A percentile compares a stretch with the other conserved stretches of the same genome.
These are phyloP conservation scores for Hibiscus syriacus DNA, from an alignment of 345 rosid genomes.

Conservation along the genomic window DNA sequence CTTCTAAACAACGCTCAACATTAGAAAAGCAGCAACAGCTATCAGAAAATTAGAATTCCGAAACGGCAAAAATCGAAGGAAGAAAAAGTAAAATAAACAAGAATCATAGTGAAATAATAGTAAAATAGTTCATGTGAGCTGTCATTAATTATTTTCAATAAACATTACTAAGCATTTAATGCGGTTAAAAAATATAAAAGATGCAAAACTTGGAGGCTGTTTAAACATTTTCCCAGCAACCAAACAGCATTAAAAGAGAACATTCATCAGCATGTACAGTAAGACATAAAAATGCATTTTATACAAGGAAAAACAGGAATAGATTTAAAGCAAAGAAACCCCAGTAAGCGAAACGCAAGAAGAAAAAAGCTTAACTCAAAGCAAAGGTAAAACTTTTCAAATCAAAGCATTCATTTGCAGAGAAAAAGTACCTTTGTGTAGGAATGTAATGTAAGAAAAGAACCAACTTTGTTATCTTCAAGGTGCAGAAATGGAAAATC, in stretches of 20 bases:
- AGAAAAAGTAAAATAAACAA: no score
- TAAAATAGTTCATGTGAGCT: neutral
- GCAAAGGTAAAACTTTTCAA: neutral
- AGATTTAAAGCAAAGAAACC: slow-evolving; percentile 21
- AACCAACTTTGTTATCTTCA: no score
- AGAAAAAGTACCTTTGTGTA: neutral
- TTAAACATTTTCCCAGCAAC: slow-evolving; percentile 5
- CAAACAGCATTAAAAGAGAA: slow-evolving; percentile 9
- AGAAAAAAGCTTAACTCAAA: no score
- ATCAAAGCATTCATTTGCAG: neutral
- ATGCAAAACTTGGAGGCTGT: slow-evolving; percentile 1
- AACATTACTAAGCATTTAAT: neutral
- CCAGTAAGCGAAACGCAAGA: slow-evolving; percentile 6
- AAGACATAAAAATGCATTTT: neutral
- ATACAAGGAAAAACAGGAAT: slow-evolving; percentile 1
- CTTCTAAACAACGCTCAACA: slow-evolving; percentile 6
- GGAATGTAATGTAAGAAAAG: no score
- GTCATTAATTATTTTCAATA: neutral
- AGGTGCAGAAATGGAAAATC: no score
- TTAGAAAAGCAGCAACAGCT: neutral
- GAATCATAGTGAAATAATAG: neutral
- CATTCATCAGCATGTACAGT: neutral
- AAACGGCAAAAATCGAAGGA: slow-evolving; percentile 1
- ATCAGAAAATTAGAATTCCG: slow-evolving; percentile 3
- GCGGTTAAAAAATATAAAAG: neutral